These are phyloP conservation scores for Asterochloris sp. DNA, from an alignment of 139 green algal genomes.

Conservation along the genomic window DNA sequence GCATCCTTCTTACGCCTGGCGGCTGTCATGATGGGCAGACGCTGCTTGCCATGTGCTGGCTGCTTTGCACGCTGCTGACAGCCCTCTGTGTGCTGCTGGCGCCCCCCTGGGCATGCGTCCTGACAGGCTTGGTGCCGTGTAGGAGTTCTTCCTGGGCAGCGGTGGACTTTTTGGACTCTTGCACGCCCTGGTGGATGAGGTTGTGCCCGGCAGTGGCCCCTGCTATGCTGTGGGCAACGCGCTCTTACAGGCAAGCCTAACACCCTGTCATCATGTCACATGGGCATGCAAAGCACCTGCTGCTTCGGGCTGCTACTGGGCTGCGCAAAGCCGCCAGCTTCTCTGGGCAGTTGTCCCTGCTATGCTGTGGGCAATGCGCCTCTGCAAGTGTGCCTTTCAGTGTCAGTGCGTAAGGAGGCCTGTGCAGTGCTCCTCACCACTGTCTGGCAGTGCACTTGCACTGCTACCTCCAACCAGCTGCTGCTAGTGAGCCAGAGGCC, in stretches of 20 bases:
- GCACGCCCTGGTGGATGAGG: conserved; percentile 28
- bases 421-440: no score
- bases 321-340: no score
- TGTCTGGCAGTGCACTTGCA: no score
- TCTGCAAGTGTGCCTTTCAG: not conserved
- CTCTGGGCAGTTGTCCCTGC: conserved; percentile 12
- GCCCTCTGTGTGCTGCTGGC: not conserved
- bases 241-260: not conserved
- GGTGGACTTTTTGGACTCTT: conserved; percentile 41
- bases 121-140: not conserved
- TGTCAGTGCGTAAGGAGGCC: no score
- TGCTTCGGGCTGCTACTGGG: no score
- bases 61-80: no score
- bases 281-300: no score
- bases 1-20: not conserved
- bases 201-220: conserved; percentile 21
- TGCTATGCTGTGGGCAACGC: conserved; percentile 31
- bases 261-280: no score
- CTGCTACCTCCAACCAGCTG: no score
- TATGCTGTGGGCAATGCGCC: conserved; percentile 34
- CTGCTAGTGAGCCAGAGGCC: no score
- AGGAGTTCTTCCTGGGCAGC: conserved; percentile 40
- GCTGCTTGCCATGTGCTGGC: no score
- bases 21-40: no score
- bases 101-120: not conserved